phyloP scores from a whole-genome alignment of 2,329 filamentous ascomycete species.

The Cladosporium sp. region DNA sequence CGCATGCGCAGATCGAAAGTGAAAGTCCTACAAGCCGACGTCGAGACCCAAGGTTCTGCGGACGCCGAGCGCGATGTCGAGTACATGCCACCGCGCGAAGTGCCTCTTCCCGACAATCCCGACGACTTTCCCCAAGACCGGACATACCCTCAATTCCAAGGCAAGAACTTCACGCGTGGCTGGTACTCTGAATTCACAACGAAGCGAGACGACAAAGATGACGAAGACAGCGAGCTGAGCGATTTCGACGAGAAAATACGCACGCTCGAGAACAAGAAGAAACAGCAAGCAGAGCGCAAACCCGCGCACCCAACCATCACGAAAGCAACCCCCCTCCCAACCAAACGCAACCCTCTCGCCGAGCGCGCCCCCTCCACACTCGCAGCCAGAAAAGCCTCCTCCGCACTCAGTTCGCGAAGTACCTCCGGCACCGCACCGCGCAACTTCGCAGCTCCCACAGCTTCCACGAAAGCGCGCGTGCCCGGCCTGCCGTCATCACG shows the following conservation, averaged over 20 bases:
- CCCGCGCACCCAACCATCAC: conserved; percentile 1
- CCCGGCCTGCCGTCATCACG: conserved; percentile 28
- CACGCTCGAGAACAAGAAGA: conserved; percentile 22
- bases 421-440: conserved; percentile 34
- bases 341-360: conserved; percentile 3
- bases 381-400: conserved; percentile 48
- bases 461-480: conserved; percentile 37
- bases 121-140: conserved; percentile 27
- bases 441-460: conserved; percentile 36
- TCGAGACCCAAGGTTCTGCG: conserved; percentile 35
- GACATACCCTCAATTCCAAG: conserved; percentile 39
- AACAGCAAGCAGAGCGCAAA: conserved; percentile 25
- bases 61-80: conserved; percentile 73
- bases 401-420: conserved; percentile 37
- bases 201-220: conserved; percentile 59
- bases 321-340: conserved; percentile 1
- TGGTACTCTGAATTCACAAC: conserved; percentile 47
- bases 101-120: conserved; percentile 36
- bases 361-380: conserved; percentile 46
- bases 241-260: conserved; percentile 57
- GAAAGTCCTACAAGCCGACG: conserved; percentile 60
- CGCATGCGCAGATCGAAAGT: conserved; percentile 52
- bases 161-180: conserved; percentile 50
- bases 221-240: conserved; percentile 60
- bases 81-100: conserved; percentile 76